A percentile compares a stretch with the other conserved stretches of the same genome.
phyloP scores from a whole-genome alignment of 495 filamentous ascomycete genomes.

The Penicillium cinerascens region DNA sequence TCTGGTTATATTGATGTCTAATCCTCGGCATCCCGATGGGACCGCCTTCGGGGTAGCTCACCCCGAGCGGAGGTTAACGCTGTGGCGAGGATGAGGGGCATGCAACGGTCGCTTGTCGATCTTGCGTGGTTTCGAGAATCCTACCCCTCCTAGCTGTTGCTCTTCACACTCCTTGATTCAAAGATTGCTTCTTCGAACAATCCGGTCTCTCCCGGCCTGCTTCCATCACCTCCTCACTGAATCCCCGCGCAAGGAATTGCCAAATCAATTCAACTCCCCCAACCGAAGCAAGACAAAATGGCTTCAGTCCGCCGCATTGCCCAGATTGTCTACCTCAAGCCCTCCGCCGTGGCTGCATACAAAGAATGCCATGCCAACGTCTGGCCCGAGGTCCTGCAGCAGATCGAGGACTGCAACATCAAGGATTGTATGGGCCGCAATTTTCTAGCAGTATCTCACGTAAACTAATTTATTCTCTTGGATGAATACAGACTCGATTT shows the following conservation, averaged over 20 bases:
- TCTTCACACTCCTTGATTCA: neutral
- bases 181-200: neutral
- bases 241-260: neutral
- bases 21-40: conserved; percentile 6
- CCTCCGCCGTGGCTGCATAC: conserved; percentile 59
- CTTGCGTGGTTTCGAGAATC: neutral
- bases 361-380: conserved; percentile 68
- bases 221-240: neutral
- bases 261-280: neutral
- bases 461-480: neutral
- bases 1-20: too few relatives aligned
- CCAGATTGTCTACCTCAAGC: conserved; percentile 69
- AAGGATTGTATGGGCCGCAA: conserved; percentile 52
- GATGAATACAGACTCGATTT: conserved; percentile 58
- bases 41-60: conserved; percentile 26
- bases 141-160: neutral
- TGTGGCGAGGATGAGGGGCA: conserved; percentile 22
- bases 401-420: conserved; percentile 71
- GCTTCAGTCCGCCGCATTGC: conserved; percentile 50
- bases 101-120: neutral
- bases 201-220: neutral
- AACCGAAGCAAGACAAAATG: conserved; percentile 12
- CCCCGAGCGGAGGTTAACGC: conserved; percentile 26
- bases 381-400: conserved; percentile 70
- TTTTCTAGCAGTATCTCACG: neutral